Conservation (phyloP, 2,329 filamentous ascomycete genomes). For the Pyrenochaeta sp. region DNA sequence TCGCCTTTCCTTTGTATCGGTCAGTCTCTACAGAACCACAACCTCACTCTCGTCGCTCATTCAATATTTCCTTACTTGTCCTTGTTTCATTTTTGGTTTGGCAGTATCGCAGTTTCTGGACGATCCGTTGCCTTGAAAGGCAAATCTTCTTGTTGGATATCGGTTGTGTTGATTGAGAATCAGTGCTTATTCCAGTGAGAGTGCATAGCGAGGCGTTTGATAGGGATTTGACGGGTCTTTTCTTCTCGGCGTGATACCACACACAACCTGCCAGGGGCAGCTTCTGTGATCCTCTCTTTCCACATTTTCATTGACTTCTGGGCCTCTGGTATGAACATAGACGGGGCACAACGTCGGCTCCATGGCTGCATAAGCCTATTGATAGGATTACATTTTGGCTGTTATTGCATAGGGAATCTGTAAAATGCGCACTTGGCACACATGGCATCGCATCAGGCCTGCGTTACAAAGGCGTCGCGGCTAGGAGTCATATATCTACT, state of each 20-base stretch:
- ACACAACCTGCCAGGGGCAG: constrained; percentile 27
- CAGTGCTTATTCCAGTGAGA: constrained; percentile 8
- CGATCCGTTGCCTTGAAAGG: constrained; percentile 1
- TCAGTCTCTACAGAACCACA: constrained; percentile 35
- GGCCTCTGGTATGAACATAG: not conserved
- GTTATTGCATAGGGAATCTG: not conserved
- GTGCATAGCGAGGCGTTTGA: constrained; percentile 40
- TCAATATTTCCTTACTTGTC: constrained; percentile 34
- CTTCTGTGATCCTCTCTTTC: constrained; percentile 31
- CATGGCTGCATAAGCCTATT: not conserved
- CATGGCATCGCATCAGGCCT: not conserved
- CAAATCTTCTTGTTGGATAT: constrained; percentile 2
- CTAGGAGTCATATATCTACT: not conserved
- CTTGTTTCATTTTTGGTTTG: constrained; percentile 23
- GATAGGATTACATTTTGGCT: not conserved
- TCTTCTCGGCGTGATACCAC: constrained; percentile 31
- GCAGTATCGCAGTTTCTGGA: constrained; percentile 26
- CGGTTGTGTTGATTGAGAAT: constrained; percentile 1
- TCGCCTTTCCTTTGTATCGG: constrained; percentile 45
- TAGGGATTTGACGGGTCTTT: constrained; percentile 16
- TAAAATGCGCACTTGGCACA: not conserved
- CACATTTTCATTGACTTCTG: not conserved
- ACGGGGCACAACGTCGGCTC: not conserved
- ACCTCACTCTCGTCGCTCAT: constrained; percentile 36
- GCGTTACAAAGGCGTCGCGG: not conserved